Evolutionary conservation across 2,329 filamentous ascomycete species (phyloP), one percentile per base, ranked within the genome.

Genomic region (Beauveria varroae): DNA sequence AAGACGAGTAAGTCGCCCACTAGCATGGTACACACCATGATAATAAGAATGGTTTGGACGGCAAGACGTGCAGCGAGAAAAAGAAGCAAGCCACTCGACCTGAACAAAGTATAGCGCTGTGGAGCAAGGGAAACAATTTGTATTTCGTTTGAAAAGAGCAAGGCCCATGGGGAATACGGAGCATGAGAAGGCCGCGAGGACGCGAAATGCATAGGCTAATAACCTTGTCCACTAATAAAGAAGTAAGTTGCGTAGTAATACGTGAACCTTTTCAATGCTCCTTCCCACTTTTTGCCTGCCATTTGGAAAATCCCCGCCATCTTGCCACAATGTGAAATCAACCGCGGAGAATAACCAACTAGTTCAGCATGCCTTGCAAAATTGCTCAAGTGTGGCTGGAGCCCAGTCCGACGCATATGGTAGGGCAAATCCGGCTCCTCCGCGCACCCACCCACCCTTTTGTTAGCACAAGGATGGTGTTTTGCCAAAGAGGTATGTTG

Each of bases 81-180:
- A 47, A 12, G 12, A 34, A 34, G 37, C 43, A 46, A 44, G 41
- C 57, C 57, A 43, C 40, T 20, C 12, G 40, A n/a, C 8, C 57
- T 60, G 22, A 54, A 60, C 49, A 60, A 44, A 53, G 57, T 22
- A 60, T 53, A 60, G 57, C 49, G 37, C 49, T 34, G 40, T 60
- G 57, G 57, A 53, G 57, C 10, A 18, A 47, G 49, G 28, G 18
- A 37, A 37, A 37, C 12, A 37, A 37, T 16, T 37, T 37, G 34
- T 37, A 37, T 37, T 14, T 2, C 16, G 12, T 37, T 37, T 14
- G 28, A 43, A 20, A 43, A 20, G 41, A 20, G 40, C 40, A 43
- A 14, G 24, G 26, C 16, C 34, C 34, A 24, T 41, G n/a, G 44
- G 20, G 16, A 28, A 41, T 28, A 40, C 55, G 55, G 55, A 57